Evolutionary conservation across 768 basidiomycete species (phyloP).

Genomic region (Calocera viscosa): DNA sequence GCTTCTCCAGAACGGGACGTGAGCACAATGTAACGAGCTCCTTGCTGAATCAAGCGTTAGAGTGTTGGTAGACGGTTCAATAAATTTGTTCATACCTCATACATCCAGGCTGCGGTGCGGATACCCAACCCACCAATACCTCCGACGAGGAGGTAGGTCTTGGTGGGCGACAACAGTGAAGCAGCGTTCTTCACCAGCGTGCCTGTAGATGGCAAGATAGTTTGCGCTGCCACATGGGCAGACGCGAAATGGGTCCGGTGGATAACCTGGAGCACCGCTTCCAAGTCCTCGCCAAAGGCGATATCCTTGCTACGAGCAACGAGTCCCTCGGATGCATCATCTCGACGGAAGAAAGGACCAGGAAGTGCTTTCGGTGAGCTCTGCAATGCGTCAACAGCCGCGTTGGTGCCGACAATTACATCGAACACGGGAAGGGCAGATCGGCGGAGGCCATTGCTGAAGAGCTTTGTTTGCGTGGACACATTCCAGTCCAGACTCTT

Average conservation of each 20-base stretch:
- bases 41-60: constrained; percentile 21
- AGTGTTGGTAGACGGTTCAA: not conserved
- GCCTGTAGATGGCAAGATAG: not conserved
- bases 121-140: constrained; percentile 32
- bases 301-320: not conserved
- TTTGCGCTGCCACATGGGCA: not conserved
- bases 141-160: constrained; percentile 32
- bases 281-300: not conserved
- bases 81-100: constrained; percentile 24
- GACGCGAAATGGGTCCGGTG: not conserved
- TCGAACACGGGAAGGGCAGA: not conserved
- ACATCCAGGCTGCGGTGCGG: constrained; percentile 34
- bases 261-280: not conserved
- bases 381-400: not conserved
- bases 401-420: not conserved
- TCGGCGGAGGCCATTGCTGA: not conserved
- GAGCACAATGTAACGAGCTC: constrained; percentile 29
- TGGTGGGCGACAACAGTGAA: constrained; percentile 24
- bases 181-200: constrained; percentile 11
- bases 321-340: not conserved
- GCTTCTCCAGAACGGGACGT: constrained; percentile 30
- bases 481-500: not conserved
- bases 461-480: not conserved
- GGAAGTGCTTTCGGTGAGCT: not conserved
- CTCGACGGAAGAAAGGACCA: not conserved